Base-by-base conservation (phyloP, 257 asterid genomes). In the Schizonepeta tenuifolia region DNA sequence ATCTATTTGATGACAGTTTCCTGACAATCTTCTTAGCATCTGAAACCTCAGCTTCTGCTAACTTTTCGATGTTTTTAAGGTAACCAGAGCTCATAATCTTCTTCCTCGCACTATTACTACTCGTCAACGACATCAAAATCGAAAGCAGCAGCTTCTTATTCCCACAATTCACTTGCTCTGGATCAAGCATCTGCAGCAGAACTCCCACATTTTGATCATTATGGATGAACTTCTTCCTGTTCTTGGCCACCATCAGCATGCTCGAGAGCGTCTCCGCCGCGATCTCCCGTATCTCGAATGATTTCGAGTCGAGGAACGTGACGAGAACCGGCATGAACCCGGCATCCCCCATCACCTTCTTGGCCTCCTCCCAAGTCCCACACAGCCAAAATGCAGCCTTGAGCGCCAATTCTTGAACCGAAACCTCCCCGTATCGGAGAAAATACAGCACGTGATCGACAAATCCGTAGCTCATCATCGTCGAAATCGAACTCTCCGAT, bases 21-120 rank as follows among this genome's bases (percentile, higher is more conserved):
- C 87, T 87, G 61, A 95, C 90, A 53, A 95, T 88, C 86, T 82
- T 95, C 79, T 88, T 88, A 6, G 99, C 99, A 76, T 95, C 98
- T 0, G 90, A 81, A 60, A 81, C 89, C 51, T 95, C 91, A 11
- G 81, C 88, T 41, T 88, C 97, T 1, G 97, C 98, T 31, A 95
- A 82, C 82, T 86, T 89, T 76, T 92, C 92, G 40, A 92, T 87
- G 80, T 87, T 86, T 64, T 82, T 90, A 13, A 92, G 69, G 85
- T 87, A 83, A 0, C 91, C 91, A 0, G 97, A 95, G 59, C 81
- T 81, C 44, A 78, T 84, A 10, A 95, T 95, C 84, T 88, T 88
- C 90, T 87, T 95, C 73, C 97, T 95, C 33, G 91, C 98, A 63
- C 89, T 87, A 40, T 79, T 88, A 84, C 93, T 87, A 24, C 83